Evolutionary conservation across 768 basidiomycete genomes (phyloP), one percentile per base, ranked within the genome.

Genomic region (Multifurca ochricompacta): DNA sequence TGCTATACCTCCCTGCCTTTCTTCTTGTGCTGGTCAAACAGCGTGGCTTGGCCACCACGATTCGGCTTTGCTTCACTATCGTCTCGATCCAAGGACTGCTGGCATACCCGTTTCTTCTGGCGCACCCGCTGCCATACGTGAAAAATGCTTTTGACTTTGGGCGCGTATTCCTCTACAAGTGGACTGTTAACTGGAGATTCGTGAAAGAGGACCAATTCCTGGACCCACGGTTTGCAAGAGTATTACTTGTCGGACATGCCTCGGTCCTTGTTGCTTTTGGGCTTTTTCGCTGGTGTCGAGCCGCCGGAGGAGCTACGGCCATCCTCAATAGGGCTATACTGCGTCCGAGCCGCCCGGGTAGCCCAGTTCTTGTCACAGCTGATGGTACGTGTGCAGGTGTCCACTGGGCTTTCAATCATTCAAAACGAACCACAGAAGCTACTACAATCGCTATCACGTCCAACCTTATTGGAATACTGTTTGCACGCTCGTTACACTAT

Each of bases 181-280:
- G 95, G 95, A 97, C 95, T 0, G 93, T 97, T 52, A 99, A 98
- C 66, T 99, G 96, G 96, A 80, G 92, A 41, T 86, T 95, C 64
- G 59, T 99, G 2, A 72, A 77, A 25, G 88, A 93, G 66, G 72
- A 78, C n/a, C 73, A 73, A 5, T 98, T 97, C 70, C 70, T 90
- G 43, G 84, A 81, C 56, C 66, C 69, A 3, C 66, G 64, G 40
- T 87, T 85, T 71, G 82, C 87, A 1, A 71, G 67, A 37, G 69
- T 72, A 0, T 73, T 99, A 14, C 71, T 98, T 16, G 56, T 78
- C 13, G 81, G 79, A 5, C 94, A 97, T 64, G 66, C 80, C 10
- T 68, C 70, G 0, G 70, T 74, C 4, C 71, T 97, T 34, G 65
- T 77, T 9, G 70, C 72, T 0, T 92, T 94, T 67, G 90, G 83